phyloP scores from a whole-genome alignment of 2,329 filamentous ascomycete species.

The Myriosclerotinia scirpicola region DNA sequence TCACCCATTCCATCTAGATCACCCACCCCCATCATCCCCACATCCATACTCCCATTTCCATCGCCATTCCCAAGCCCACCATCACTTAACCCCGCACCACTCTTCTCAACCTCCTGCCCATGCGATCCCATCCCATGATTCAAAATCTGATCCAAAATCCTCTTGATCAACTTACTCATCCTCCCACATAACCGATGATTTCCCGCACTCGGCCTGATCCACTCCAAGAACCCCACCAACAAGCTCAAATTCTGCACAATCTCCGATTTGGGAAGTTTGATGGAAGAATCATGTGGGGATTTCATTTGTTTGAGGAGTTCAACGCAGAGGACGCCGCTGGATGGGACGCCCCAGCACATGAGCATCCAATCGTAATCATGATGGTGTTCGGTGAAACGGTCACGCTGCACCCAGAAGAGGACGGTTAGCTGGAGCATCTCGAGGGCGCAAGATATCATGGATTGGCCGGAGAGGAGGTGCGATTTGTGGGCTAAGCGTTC shows the following conservation, averaged over 20 bases:
- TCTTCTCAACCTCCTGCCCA: neutral
- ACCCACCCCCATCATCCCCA: constrained; percentile 19
- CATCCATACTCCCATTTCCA: neutral
- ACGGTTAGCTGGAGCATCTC: constrained; percentile 51
- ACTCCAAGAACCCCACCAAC: constrained; percentile 52
- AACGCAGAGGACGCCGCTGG: constrained; percentile 51
- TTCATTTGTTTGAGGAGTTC: constrained; percentile 49
- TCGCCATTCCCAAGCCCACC: neutral
- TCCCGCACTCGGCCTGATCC: constrained; percentile 50
- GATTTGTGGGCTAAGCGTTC: constrained; percentile 55
- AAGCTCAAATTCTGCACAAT: constrained; percentile 55
- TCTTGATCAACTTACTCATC: constrained; percentile 51
- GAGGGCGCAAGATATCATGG: constrained; percentile 47
- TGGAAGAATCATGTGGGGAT: constrained; percentile 36
- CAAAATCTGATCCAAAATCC: constrained; percentile 51
- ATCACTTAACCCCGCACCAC: neutral
- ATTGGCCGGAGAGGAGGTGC: constrained; percentile 43
- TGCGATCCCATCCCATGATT: neutral
- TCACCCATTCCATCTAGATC: constrained; percentile 28
- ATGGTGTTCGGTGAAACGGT: constrained; percentile 46
- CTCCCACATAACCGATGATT: constrained; percentile 51
- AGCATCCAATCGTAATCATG: constrained; percentile 51
- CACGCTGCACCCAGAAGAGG: constrained; percentile 51
- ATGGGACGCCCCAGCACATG: constrained; percentile 52
- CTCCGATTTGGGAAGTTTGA: constrained; percentile 46